Conservation (phyloP, 2,329 filamentous ascomycete species). For the Penicillium sp. region DNA sequence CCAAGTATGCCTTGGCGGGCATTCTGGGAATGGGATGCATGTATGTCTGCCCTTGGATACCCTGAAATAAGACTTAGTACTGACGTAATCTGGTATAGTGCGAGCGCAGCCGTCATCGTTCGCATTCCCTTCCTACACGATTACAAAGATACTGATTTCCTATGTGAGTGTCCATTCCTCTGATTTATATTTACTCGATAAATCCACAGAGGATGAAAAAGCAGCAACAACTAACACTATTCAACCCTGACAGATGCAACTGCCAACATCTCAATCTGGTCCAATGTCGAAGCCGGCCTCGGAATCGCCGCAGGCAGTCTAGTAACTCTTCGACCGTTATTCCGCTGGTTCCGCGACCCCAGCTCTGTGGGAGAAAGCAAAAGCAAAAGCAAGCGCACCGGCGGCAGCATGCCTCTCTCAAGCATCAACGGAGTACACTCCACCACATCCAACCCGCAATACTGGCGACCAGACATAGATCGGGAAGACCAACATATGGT, state of each 20-base stretch:
- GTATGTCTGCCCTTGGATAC: constrained; percentile 20
- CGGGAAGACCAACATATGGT: constrained; percentile 23
- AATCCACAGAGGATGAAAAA: neutral
- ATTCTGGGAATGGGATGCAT: constrained; percentile 59
- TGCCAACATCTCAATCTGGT: constrained; percentile 42
- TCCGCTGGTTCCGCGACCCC: constrained; percentile 40
- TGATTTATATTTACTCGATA: neutral
- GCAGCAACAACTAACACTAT: constrained; percentile 10
- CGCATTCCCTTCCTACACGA: constrained; percentile 37
- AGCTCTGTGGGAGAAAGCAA: constrained; percentile 23
- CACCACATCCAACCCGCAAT: constrained; percentile 24
- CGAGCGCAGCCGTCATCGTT: constrained; percentile 38
- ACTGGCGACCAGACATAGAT: constrained; percentile 34
- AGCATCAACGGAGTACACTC: constrained; percentile 25
- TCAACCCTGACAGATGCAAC: constrained; percentile 30
- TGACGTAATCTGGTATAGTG: constrained; percentile 21
- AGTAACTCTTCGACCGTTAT: constrained; percentile 50
- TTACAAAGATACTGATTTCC: constrained; percentile 33
- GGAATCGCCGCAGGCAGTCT: constrained; percentile 49
- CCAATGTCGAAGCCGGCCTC: constrained; percentile 39
- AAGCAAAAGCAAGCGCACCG: constrained; percentile 24
- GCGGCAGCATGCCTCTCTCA: constrained; percentile 32
- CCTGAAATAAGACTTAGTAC: neutral
- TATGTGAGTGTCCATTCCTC: constrained; percentile 28
- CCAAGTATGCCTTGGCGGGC: constrained; percentile 52